These are phyloP conservation scores for Colletotrichum lini DNA, from an alignment of 2,329 filamentous ascomycete species.

Conservation along the genomic window DNA sequence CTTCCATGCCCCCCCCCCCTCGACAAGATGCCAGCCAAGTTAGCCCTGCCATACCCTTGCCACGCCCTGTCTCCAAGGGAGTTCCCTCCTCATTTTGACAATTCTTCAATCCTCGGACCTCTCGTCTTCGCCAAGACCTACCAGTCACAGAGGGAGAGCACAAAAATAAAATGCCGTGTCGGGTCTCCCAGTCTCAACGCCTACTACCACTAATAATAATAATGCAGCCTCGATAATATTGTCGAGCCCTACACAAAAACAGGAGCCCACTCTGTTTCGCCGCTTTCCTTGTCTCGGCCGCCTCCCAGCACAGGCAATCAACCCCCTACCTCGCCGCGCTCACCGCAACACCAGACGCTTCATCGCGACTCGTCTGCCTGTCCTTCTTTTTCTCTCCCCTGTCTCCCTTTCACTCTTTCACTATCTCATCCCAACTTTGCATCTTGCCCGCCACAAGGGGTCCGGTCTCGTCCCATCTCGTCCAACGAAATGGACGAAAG, in stretches of 20 bases:
- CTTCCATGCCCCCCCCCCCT: slow-evolving; percentile 1
- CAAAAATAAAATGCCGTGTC: background rate
- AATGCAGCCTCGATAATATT: slow-evolving; percentile 14
- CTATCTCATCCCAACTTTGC: background rate
- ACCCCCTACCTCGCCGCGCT: slow-evolving; percentile 10
- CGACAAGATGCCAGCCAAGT: slow-evolving; percentile 1
- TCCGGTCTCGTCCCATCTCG: background rate
- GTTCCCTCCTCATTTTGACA: background rate
- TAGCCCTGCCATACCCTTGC: slow-evolving; percentile 7
- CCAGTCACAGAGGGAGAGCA: background rate
- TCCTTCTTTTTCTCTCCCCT: background rate
- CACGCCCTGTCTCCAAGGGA: slow-evolving; percentile 15
- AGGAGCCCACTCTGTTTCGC: background rate
- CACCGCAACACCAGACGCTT: background rate
- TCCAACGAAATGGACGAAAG: background rate
- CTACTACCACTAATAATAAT: slow-evolving; percentile 4
- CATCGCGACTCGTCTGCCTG: slow-evolving; percentile 8
- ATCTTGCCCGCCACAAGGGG: background rate
- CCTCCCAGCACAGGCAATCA: slow-evolving; percentile 6
- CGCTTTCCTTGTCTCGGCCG: slow-evolving; percentile 8
- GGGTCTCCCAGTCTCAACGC: background rate
- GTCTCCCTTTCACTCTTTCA: background rate
- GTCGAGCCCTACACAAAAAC: slow-evolving; percentile 11
- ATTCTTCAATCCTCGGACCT: background rate
- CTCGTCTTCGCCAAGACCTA: background rate